phyloP scores from a whole-genome alignment of 352 stramenopile genomes.

The Saprolegnia parasitica region DNA sequence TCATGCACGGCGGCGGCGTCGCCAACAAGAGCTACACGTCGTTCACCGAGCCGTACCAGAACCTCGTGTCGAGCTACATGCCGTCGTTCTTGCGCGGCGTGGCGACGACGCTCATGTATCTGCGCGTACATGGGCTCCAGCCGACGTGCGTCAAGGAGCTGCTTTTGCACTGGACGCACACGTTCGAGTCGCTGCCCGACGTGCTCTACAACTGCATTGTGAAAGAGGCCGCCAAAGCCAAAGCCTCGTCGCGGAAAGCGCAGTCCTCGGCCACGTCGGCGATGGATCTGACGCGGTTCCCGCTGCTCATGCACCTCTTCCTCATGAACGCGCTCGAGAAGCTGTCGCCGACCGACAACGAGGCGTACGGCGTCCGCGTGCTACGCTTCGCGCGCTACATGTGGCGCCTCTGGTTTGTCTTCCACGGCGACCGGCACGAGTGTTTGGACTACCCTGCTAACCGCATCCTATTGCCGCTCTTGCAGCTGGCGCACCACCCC shows the following conservation, averaged over 20 bases:
- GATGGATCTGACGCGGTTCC: conserved; percentile 14
- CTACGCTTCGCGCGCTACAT: conserved; percentile 14
- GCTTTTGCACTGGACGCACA: conserved; percentile 21
- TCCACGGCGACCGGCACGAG: conserved; percentile 10
- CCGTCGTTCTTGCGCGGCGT: conserved; percentile 19
- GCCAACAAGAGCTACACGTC: background rate
- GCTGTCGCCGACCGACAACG: background rate
- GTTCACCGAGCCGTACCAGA: conserved; percentile 18
- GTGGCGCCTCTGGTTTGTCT: conserved; percentile 28
- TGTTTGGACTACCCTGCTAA: conserved; percentile 15
- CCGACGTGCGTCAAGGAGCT: conserved; percentile 9
- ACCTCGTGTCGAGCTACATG: conserved; percentile 13
- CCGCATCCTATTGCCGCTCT: conserved; percentile 5
- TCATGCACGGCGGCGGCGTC: conserved; percentile 16
- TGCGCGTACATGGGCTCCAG: conserved; percentile 14
- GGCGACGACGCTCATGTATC: conserved; percentile 15
- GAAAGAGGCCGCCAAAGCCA: background rate
- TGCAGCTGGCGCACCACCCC: conserved; percentile 3
- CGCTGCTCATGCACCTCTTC: conserved; percentile 18
- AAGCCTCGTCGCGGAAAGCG: background rate
- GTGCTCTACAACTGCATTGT: conserved; percentile 9
- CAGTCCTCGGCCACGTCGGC: background rate
- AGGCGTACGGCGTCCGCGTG: conserved; percentile 21
- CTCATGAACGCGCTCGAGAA: conserved; percentile 12
- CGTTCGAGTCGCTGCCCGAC: conserved; percentile 19